Percentiles rank a stretch among this genome's conserved stretches.
These are phyloP conservation scores for Ustilago hordei DNA, from an alignment of 1,284 basidiomycete species.

Conservation along the genomic window DNA sequence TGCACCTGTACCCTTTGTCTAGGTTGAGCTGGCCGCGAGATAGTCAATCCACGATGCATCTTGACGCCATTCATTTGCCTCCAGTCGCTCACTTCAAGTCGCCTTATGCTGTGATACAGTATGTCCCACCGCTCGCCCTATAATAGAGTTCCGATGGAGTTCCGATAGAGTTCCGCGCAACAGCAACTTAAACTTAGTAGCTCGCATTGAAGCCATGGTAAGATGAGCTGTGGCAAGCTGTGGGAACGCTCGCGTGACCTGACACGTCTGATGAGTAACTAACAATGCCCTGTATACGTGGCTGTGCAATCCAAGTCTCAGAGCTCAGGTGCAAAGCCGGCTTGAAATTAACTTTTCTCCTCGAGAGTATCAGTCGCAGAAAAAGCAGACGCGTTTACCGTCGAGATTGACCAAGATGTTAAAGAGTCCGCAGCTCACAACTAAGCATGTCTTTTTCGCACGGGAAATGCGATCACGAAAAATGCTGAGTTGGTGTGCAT, in stretches of 20 bases:
- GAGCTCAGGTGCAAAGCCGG: background rate
- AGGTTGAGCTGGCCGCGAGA: background rate
- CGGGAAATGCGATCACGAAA: background rate
- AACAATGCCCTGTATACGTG: background rate
- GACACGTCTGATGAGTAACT: background rate
- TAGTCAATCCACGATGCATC: background rate
- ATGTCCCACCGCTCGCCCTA: too few relatives aligned
- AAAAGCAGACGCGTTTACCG: background rate
- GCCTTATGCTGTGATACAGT: too few relatives aligned
- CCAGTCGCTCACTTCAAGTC: background rate
- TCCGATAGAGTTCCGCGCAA: background rate
- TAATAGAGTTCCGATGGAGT: background rate
- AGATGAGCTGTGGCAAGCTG: background rate
- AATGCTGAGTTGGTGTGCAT: background rate
- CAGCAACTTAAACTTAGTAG: too few relatives aligned
- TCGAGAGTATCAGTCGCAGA: background rate
- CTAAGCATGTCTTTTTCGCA: background rate
- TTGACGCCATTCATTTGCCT: conserved; percentile 1
- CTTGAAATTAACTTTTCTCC: background rate
- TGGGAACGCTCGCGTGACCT: conserved; percentile 3
- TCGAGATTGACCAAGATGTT: too few relatives aligned
- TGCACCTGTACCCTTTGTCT: background rate
- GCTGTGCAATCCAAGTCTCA: conserved; percentile 10
- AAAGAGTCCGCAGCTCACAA: too few relatives aligned
- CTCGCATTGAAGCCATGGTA: background rate